A percentile compares a stretch with the other conserved stretches of the same genome.
Evolutionary conservation across 2,329 filamentous ascomycete genomes (phyloP).

Genomic region (Pseudopithomyces maydicus): DNA sequence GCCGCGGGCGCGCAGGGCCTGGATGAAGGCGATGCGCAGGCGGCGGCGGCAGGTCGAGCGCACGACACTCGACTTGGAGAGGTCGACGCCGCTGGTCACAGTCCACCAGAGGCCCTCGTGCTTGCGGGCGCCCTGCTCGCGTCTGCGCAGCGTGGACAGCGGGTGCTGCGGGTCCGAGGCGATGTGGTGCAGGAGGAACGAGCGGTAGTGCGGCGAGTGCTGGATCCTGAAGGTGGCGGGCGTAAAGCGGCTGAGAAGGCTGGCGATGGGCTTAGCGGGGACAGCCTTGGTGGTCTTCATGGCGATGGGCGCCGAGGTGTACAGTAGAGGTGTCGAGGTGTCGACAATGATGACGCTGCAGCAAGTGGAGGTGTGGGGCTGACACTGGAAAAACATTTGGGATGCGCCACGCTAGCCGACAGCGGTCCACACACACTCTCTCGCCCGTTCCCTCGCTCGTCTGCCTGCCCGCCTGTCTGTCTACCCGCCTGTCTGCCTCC

Average conservation of each 20-base stretch:
- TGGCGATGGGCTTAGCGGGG: slow-evolving; percentile 20
- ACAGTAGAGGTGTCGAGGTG: too few relatives aligned
- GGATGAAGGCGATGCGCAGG: slow-evolving; percentile 35
- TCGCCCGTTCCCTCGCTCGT: too few relatives aligned
- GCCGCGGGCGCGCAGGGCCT: slow-evolving; percentile 32
- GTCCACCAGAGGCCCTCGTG: slow-evolving; percentile 41
- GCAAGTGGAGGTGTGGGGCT: too few relatives aligned
- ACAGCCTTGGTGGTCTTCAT: too few relatives aligned
- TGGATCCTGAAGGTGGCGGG: slow-evolving; percentile 26
- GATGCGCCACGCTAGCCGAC: slow-evolving; percentile 6
- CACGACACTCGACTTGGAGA: slow-evolving; percentile 39
- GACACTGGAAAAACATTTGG: neutral
- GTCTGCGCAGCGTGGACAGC: slow-evolving; percentile 25
- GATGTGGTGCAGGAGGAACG: slow-evolving; percentile 28
- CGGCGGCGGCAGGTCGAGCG: slow-evolving; percentile 37
- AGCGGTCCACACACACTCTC: too few relatives aligned
- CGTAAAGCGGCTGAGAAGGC: slow-evolving; percentile 18
- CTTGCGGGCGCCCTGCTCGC: slow-evolving; percentile 21
- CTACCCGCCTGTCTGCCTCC: too few relatives aligned
- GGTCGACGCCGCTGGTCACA: slow-evolving; percentile 24
- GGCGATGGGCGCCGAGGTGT: too few relatives aligned
- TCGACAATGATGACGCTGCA: too few relatives aligned
- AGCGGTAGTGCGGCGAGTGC: slow-evolving; percentile 30
- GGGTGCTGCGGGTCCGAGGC: slow-evolving; percentile 30
- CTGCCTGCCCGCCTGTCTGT: too few relatives aligned